Percentiles rank a stretch among this genome's conserved stretches.
Evolutionary conservation across 306 rosid species (phyloP).

Genomic region (Inga leiocalycina): DNA sequence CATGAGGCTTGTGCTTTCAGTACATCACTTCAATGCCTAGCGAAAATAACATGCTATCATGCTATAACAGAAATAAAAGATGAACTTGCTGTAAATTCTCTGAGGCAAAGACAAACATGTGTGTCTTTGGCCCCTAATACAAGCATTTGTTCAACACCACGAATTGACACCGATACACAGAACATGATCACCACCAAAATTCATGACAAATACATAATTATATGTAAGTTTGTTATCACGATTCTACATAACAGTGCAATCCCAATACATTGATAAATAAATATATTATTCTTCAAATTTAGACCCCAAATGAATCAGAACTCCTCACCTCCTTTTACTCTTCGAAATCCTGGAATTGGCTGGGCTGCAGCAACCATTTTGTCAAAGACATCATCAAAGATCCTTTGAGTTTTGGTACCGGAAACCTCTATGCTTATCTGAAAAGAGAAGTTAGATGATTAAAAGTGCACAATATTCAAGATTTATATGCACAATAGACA

Average conservation of each 20-base stretch:
- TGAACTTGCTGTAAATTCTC: neutral
- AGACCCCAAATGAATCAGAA: neutral
- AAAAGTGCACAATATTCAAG: conserved; percentile 1
- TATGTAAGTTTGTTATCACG: neutral
- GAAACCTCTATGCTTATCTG: conserved; percentile 74
- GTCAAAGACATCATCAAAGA: conserved; percentile 66
- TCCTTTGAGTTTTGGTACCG: conserved; percentile 62
- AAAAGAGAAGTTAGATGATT: conserved; percentile 10
- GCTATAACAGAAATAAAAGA: neutral
- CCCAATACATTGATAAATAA: neutral
- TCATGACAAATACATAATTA: neutral
- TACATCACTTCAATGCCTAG: neutral
- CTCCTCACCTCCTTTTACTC: conserved; percentile 87
- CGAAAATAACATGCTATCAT: neutral
- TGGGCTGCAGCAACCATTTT: conserved; percentile 88
- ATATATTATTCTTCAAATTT: conserved; percentile 21
- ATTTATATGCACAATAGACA: neutral
- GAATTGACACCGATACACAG: neutral
- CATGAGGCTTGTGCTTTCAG: neutral
- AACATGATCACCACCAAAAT: conserved; percentile 17
- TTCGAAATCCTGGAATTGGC: conserved; percentile 92
- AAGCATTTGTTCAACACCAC: neutral
- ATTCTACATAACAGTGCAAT: neutral
- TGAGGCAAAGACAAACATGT: neutral
- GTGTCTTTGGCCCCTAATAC: neutral